These are phyloP conservation scores for Globisporangium barbulae DNA, from an alignment of 352 stramenopile genomes.

Conservation along the genomic window DNA sequence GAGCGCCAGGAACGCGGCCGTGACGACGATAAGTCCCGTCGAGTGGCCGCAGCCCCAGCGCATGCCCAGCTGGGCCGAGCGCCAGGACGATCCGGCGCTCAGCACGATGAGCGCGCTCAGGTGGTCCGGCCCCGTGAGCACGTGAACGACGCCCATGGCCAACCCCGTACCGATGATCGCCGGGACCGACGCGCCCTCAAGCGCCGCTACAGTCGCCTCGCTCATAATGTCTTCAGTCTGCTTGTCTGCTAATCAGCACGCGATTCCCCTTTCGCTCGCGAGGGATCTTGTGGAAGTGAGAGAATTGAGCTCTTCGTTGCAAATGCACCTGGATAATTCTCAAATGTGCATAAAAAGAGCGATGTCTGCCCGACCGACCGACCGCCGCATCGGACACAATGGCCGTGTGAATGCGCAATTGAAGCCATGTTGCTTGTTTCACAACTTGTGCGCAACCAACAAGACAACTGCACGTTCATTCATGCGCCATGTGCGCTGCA, in stretches of 20 bases:
- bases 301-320: not conserved
- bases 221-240: slow-evolving; percentile 3
- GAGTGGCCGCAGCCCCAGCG: slow-evolving; percentile 89
- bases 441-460: not conserved
- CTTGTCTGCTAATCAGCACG: not conserved
- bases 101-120: slow-evolving; percentile 85
- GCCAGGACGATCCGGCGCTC: slow-evolving; percentile 61
- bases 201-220: slow-evolving; percentile 15
- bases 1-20: slow-evolving; percentile 49
- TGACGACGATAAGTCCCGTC: slow-evolving; percentile 73
- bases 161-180: slow-evolving; percentile 39
- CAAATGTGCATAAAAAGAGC: too few species aligned
- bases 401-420: not conserved
- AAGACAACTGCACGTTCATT: not conserved
- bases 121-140: slow-evolving; percentile 76
- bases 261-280: not conserved
- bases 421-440: not conserved
- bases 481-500: too few species aligned
- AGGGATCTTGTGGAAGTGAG: not conserved
- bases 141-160: slow-evolving; percentile 44
- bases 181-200: slow-evolving; percentile 36
- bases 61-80: slow-evolving; percentile 76
- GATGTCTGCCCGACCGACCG: too few species aligned
- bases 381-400: too few species aligned
- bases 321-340: too few species aligned